Evolutionary conservation across 148 eudicot species (phyloP).

Genomic region (Limonium bicolor): DNA sequence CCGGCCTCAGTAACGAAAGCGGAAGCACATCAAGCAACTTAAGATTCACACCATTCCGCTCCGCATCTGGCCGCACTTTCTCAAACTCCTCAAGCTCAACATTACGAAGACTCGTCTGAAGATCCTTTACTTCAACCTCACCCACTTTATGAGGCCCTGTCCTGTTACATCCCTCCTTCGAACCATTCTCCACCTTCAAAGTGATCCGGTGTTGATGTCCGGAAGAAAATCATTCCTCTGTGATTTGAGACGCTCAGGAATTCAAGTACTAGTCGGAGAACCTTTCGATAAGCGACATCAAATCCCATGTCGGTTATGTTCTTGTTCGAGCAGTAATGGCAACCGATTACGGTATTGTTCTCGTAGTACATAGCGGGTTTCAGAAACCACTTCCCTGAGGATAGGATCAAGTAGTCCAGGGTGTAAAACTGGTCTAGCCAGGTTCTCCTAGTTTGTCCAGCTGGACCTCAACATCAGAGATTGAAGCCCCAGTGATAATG

Average conservation of each 20-base stretch:
- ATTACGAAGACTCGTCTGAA: slow-evolving; percentile 25
- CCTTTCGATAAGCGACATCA: slow-evolving; percentile 34
- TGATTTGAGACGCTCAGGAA: slow-evolving; percentile 31
- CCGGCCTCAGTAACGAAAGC: slow-evolving; percentile 64
- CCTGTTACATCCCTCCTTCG: slow-evolving; percentile 52
- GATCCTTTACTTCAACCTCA: slow-evolving; percentile 21
- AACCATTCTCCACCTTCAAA: slow-evolving; percentile 80
- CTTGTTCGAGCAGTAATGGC: slow-evolving; percentile 28
- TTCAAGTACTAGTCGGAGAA: slow-evolving; percentile 25
- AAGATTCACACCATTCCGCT: slow-evolving; percentile 33
- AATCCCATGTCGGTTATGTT: slow-evolving; percentile 24
- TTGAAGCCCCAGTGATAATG: slow-evolving; percentile 37
- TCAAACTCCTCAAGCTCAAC: slow-evolving; percentile 58
- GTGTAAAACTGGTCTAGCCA: slow-evolving; percentile 23
- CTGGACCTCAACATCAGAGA: slow-evolving; percentile 34
- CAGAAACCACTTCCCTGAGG: slow-evolving; percentile 54
- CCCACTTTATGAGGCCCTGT: slow-evolving; percentile 48
- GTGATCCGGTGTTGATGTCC: slow-evolving; percentile 64
- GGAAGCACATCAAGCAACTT: slow-evolving; percentile 41
- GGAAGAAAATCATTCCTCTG: slow-evolving; percentile 34
- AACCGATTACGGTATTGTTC: slow-evolving; percentile 26
- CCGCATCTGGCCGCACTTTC: slow-evolving; percentile 27
- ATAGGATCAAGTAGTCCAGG: slow-evolving; percentile 44
- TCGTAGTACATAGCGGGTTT: slow-evolving; percentile 37
- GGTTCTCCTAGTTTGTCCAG: slow-evolving; percentile 39